These are phyloP conservation scores for Mycosphaerella sp. DNA, from an alignment of 2,329 filamentous ascomycete species.

Conservation along the genomic window DNA sequence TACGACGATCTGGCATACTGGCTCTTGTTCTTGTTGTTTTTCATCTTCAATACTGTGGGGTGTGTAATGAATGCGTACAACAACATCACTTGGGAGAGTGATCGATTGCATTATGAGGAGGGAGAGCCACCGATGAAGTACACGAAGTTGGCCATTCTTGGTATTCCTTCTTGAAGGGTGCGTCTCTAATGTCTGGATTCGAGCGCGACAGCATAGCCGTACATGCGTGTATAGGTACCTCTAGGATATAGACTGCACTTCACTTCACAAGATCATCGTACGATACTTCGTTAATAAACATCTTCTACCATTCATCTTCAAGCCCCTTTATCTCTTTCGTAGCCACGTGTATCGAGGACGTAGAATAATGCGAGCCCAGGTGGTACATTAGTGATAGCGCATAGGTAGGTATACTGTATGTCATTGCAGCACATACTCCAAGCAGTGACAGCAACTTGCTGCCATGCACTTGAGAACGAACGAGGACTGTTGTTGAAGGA, in stretches of 20 bases:
- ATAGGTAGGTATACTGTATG: too few species aligned
- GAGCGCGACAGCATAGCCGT: neutral
- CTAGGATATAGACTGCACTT: neutral
- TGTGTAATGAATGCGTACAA: constrained; percentile 36
- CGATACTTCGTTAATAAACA: neutral
- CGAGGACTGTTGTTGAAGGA: too few species aligned
- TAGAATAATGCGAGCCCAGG: too few species aligned
- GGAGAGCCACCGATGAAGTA: constrained; percentile 26
- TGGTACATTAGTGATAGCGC: too few species aligned
- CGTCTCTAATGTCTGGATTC: neutral
- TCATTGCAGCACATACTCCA: too few species aligned
- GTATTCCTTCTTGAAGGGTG: constrained; percentile 21
- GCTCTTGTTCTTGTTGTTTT: constrained; percentile 33
- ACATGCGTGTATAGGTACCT: neutral
- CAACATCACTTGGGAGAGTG: constrained; percentile 33
- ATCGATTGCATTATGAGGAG: constrained; percentile 30
- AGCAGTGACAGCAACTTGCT: too few species aligned
- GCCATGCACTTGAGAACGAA: too few species aligned
- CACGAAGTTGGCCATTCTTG: constrained; percentile 28
- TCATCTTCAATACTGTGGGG: constrained; percentile 34
- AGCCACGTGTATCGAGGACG: too few species aligned
- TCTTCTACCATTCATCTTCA: too few species aligned
- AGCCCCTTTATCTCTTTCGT: too few species aligned
- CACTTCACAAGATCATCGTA: neutral
- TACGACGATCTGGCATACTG: constrained; percentile 30